phyloP scores from a whole-genome alignment of 2,329 filamentous ascomycete species.

The Drechslera avenae region DNA sequence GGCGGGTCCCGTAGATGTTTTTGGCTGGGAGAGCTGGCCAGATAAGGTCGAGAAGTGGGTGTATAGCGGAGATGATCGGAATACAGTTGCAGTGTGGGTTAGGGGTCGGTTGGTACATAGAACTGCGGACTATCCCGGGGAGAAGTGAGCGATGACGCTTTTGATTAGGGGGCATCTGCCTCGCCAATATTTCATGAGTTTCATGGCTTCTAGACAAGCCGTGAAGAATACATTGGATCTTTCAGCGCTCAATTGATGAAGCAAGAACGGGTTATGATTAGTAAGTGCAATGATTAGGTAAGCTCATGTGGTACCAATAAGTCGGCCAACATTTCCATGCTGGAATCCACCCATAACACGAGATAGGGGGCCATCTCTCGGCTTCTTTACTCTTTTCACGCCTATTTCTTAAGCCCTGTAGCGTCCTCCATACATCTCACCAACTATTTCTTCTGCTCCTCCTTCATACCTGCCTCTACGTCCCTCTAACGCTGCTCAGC shows the following conservation, averaged over 20 bases:
- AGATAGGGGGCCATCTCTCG: no score
- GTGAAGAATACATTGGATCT: no score
- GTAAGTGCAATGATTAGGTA: no score
- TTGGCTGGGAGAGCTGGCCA: constrained; percentile 89
- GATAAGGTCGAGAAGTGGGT: constrained; percentile 93
- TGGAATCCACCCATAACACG: no score
- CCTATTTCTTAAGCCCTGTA: constrained; percentile 1
- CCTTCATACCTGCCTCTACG: constrained; percentile 8
- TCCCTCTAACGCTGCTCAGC: constrained; percentile 7
- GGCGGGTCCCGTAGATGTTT: constrained; percentile 78
- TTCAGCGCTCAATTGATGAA: no score
- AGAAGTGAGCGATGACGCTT: neutral
- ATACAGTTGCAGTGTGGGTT: constrained; percentile 89
- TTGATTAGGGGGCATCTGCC: neutral
- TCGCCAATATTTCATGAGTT: no score
- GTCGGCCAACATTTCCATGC: no score
- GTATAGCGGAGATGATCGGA: constrained; percentile 90
- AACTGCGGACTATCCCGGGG: constrained; percentile 21
- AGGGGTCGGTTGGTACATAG: constrained; percentile 78
- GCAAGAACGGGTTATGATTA: no score
- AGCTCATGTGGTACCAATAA: no score
- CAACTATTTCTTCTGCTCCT: constrained; percentile 9
- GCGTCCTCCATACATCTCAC: constrained; percentile 5
- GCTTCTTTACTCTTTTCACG: constrained; percentile 1
- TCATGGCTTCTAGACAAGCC: no score